Base-by-base conservation (phyloP, 202 grass and related monocot genomes). In the Zizania palustris region DNA sequence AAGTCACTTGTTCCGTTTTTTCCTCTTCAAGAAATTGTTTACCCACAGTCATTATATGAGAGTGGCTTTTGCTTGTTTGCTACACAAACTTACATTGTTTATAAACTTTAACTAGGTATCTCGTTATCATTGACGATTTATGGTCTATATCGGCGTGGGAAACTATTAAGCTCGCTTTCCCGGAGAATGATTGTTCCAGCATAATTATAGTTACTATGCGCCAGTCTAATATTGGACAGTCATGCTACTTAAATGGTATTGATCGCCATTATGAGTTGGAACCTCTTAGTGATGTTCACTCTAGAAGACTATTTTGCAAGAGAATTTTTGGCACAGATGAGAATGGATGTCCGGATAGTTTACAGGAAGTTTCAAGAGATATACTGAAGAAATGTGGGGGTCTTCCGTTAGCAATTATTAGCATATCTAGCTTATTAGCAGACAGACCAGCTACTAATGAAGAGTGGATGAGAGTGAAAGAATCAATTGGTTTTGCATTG, bases 351-450 rank as follows among this genome's bases (percentile, higher is more conserved):
- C 67, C 75, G 8, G 1, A 5, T 34, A 11, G 45, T 3, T 6
- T 85, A 13, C 41, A 68, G 20, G 15, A 66, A 41, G 33, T 74
- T 43, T 72, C 67, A 11, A 49, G 46, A 9, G 4, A 20, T 36
- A 80, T 71, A 9, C 13, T 69, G 20, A 69, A 80, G 36, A 71
- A 71, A 58, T 85, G 83, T 51, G 63, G 77, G 12, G 82, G 83
- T 7, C 1, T 79, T 11, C 83, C 83, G 45, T 20, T 80, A 64
- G 83, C 74, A 42, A 74, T 85, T 9, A 66, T 80, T 6, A 85
- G 75, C 34, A 74, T 80, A 37, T 35, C 83, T 60, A 37, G 68
- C 34, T 20, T 85, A 0, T 19, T 85, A 56, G 51, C 68, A 34
- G 51, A 18, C 5, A 66, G 5, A 21, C 58, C 60, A 3, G 0